Evolutionary conservation across 768 basidiomycete genomes (phyloP).

Genomic region (Dictyophora rubrovolvata): DNA sequence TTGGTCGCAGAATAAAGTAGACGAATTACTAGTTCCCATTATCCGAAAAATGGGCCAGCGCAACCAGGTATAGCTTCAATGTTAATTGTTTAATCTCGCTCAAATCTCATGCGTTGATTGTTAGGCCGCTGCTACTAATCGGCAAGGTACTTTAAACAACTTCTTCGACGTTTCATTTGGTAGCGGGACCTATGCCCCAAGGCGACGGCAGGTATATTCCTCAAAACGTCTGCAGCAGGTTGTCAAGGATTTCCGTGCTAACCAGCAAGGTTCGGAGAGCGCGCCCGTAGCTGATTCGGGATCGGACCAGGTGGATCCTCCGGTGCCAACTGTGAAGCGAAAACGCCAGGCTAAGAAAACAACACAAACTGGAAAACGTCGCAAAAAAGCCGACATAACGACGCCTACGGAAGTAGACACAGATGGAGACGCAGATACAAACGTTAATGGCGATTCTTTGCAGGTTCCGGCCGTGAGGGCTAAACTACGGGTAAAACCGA

Average conservation of each 20-base stretch:
- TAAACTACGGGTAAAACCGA: conserved; percentile 33
- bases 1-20: conserved; percentile 76
- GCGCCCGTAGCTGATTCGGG: conserved; percentile 21
- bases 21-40: conserved; percentile 85
- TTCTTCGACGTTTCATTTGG: conserved; percentile 68
- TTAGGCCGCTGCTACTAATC: conserved; percentile 55
- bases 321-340: conserved; percentile 12
- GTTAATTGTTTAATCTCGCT: neutral
- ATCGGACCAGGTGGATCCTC: conserved; percentile 19
- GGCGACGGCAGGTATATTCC: conserved; percentile 70
- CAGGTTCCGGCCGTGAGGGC: conserved; percentile 20
- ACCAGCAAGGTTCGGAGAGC: conserved; percentile 12
- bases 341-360: conserved; percentile 23
- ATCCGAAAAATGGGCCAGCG: conserved; percentile 83
- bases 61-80: conserved; percentile 41
- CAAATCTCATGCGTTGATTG: neutral
- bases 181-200: conserved; percentile 61
- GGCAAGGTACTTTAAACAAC: conserved; percentile 63
- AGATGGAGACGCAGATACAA: conserved; percentile 12
- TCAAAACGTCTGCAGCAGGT: conserved; percentile 84
- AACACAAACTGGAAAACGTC: neutral
- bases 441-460: conserved; percentile 2
- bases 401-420: conserved; percentile 7
- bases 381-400: neutral
- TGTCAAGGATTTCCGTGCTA: conserved; percentile 58